Percentiles rank a stretch among this genome's conserved stretches.
These are phyloP conservation scores for Diaporthe destruens DNA, from an alignment of 2,329 filamentous ascomycete genomes.

Conservation along the genomic window DNA sequence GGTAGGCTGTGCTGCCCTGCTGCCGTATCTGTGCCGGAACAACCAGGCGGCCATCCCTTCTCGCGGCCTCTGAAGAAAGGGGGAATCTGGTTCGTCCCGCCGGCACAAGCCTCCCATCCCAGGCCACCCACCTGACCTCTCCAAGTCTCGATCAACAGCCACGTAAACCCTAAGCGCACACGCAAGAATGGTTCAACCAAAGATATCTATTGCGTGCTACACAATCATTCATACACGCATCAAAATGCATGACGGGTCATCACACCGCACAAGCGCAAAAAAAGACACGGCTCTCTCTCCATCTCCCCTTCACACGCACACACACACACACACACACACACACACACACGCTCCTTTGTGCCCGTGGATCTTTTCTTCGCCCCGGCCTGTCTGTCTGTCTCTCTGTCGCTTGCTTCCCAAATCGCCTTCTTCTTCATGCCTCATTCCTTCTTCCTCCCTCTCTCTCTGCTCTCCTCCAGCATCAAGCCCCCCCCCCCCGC, in stretches of 20 bases:
- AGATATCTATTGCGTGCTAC: conserved; percentile 6
- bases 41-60: too few species aligned
- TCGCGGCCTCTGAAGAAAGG: not conserved
- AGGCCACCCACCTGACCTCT: not conserved
- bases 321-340: too few species aligned
- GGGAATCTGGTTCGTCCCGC: too few species aligned
- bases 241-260: conserved; percentile 34
- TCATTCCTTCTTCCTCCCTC: not conserved
- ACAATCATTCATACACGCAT: conserved; percentile 32
- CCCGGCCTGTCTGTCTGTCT: too few species aligned
- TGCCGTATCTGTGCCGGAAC: not conserved
- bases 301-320: too few species aligned
- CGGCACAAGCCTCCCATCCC: too few species aligned
- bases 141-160: too few species aligned
- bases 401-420: not conserved
- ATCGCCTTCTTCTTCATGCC: not conserved
- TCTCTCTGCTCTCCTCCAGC: not conserved
- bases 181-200: too few species aligned
- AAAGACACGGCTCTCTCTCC: too few species aligned
- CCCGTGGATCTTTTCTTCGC: not conserved
- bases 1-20: too few species aligned
- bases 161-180: too few species aligned
- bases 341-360: not conserved
- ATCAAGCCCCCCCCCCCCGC: too few species aligned
- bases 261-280: not conserved